Percentiles rank a stretch among this genome's conserved stretches.
Evolutionary conservation across 169 alveolate genomes (phyloP).

Genomic region (Plasmodium gallinaceum): DNA sequence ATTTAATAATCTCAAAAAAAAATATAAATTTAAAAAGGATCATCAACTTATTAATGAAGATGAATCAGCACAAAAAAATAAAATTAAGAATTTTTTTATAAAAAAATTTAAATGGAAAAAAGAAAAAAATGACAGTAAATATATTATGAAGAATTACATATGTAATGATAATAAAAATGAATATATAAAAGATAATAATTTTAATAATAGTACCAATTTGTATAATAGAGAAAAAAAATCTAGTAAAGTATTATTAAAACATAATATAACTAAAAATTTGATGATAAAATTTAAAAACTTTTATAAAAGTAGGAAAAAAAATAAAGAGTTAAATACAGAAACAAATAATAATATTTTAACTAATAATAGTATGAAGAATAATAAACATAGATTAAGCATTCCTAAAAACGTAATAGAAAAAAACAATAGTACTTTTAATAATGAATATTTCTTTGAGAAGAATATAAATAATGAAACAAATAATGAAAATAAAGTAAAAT

Average conservation of each 20-base stretch:
- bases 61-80: neutral
- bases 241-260: neutral
- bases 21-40: no score
- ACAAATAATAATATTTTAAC: neutral
- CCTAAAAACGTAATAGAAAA: neutral
- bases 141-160: neutral
- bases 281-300: neutral
- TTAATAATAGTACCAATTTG: no score
- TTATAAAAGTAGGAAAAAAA: neutral
- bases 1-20: no score
- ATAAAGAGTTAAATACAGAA: neutral
- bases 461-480: neutral
- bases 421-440: neutral
- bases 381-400: neutral
- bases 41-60: neutral
- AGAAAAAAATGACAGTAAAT: neutral
- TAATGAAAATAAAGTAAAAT: neutral
- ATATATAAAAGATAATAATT: no score
- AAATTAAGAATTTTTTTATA: slow-evolving; percentile 12
- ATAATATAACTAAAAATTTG: neutral
- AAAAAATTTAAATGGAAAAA: neutral
- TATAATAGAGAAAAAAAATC: no score
- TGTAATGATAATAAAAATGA: neutral
- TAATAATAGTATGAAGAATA: neutral
- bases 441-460: neutral